Conservation (phyloP, 345 rosid species). For the Zanthoxylum bungeanum region DNA sequence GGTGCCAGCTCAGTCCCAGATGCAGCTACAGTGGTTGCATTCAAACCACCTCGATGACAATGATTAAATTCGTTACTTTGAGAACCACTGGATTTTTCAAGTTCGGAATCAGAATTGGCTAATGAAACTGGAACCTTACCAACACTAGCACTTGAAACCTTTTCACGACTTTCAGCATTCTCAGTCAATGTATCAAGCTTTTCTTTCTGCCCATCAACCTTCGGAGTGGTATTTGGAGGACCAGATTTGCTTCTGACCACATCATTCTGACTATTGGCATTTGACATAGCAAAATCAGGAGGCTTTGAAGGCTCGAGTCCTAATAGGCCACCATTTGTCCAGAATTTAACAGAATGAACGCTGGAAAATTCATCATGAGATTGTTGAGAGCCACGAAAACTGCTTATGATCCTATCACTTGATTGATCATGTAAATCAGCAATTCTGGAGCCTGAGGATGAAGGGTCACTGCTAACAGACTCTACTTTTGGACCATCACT, state of each 20-base stretch:
- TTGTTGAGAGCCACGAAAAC: constrained; percentile 31
- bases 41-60: constrained; percentile 21
- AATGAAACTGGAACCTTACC: constrained; percentile 25
- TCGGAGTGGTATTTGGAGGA: constrained; percentile 20
- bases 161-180: constrained; percentile 26
- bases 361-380: constrained; percentile 34
- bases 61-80: constrained; percentile 24
- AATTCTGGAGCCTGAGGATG: constrained; percentile 23
- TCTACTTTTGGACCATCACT: constrained; percentile 19
- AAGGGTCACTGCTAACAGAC: constrained; percentile 19
- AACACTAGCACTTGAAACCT: constrained; percentile 18
- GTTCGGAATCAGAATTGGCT: constrained; percentile 30
- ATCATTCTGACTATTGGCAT: constrained; percentile 23
- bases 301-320: constrained; percentile 95
- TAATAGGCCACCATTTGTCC: constrained; percentile 93
- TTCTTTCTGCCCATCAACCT: constrained; percentile 27
- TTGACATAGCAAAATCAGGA: constrained; percentile 69
- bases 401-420: constrained; percentile 13
- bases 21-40: constrained; percentile 19
- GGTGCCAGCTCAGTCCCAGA: constrained; percentile 29
- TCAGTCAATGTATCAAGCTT: constrained; percentile 25
- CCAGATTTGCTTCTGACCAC: constrained; percentile 17
- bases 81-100: constrained; percentile 25
- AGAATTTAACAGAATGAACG: constrained; percentile 50
- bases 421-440: constrained; percentile 20